Percentiles rank a stretch among this genome's conserved stretches.
These are phyloP conservation scores for Escovopsis sp. DNA, from an alignment of 2,329 filamentous ascomycete species.

Conservation along the genomic window DNA sequence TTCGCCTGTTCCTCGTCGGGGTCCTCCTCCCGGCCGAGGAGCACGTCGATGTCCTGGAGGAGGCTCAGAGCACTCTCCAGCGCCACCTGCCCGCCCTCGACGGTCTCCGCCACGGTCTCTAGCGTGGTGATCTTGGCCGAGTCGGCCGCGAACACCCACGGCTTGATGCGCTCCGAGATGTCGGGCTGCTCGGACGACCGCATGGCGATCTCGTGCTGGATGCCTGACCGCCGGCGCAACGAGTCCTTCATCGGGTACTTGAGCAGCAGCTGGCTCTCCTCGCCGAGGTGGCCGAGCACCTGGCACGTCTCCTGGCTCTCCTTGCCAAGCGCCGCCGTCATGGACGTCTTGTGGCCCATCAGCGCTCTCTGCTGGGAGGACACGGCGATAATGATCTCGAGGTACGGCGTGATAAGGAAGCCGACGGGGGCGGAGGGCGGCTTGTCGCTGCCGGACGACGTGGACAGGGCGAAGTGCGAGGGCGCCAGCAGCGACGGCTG, in stretches of 20 bases:
- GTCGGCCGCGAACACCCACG: conserved; percentile 46
- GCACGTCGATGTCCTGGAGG: conserved; percentile 31
- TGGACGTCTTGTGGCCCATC: conserved; percentile 43
- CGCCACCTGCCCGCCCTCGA: conserved; percentile 42
- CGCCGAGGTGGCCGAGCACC: conserved; percentile 36
- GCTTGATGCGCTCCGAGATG: conserved; percentile 29
- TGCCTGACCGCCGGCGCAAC: conserved; percentile 21
- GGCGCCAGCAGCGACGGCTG: conserved; percentile 14
- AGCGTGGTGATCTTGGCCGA: conserved; percentile 43
- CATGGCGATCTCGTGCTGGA: conserved; percentile 27
- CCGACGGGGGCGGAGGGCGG: conserved; percentile 11
- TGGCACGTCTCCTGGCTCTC: conserved; percentile 36
- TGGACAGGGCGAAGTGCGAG: conserved; percentile 6
- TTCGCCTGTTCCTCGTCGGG: not conserved
- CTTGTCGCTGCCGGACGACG: conserved; percentile 5
- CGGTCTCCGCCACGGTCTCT: conserved; percentile 41
- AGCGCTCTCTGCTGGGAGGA: conserved; percentile 40
- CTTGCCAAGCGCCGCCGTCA: conserved; percentile 32
- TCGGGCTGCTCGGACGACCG: conserved; percentile 22
- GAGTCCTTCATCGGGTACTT: conserved; percentile 29
- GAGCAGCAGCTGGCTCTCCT: conserved; percentile 47
- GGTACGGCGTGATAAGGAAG: conserved; percentile 39
- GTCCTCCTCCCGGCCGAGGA: conserved; percentile 25
- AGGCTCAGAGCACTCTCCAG: conserved; percentile 35
- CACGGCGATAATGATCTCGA: conserved; percentile 35